Conservation (phyloP, 352 stramenopile species). For the Pythium phragmiticola region DNA sequence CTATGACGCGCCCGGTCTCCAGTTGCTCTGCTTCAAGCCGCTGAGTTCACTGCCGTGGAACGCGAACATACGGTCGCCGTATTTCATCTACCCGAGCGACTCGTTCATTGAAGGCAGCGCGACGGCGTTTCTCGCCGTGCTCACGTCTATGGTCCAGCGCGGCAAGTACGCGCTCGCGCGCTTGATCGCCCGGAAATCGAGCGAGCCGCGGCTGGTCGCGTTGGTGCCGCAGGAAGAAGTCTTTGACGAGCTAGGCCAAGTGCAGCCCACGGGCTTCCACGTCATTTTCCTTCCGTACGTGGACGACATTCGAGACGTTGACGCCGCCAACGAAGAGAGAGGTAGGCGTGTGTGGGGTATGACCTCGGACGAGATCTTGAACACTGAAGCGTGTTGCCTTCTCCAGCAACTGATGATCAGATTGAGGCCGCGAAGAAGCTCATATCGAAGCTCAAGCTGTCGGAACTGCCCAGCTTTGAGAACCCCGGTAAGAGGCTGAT, state of each 20-base stretch:
- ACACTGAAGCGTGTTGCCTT: not conserved
- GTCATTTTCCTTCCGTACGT: conserved; percentile 79
- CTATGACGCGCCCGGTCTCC: conserved; percentile 66
- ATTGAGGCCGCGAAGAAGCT: conserved; percentile 63
- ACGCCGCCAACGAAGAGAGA: conserved; percentile 37
- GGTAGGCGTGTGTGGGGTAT: conserved; percentile 18
- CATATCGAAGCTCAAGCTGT: conserved; percentile 70
- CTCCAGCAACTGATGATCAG: conserved; percentile 48
- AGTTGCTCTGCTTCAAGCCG: conserved; percentile 83
- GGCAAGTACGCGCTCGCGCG: conserved; percentile 66
- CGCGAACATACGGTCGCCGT: conserved; percentile 67
- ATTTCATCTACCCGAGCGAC: conserved; percentile 83
- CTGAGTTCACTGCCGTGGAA: conserved; percentile 57
- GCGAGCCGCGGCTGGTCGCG: conserved; percentile 70
- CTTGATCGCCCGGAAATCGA: conserved; percentile 73
- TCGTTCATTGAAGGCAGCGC: conserved; percentile 76
- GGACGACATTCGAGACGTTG: conserved; percentile 77
- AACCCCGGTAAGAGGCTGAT: conserved; percentile 54
- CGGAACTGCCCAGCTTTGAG: conserved; percentile 74
- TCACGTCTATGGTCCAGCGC: conserved; percentile 65
- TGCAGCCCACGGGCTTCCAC: conserved; percentile 75
- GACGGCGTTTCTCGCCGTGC: conserved; percentile 64
- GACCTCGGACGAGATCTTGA: not conserved
- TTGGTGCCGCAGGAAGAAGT: conserved; percentile 77
- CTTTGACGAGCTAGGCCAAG: conserved; percentile 72